phyloP scores from a whole-genome alignment of 768 basidiomycete species.

The Cystobasidium tubakii region DNA sequence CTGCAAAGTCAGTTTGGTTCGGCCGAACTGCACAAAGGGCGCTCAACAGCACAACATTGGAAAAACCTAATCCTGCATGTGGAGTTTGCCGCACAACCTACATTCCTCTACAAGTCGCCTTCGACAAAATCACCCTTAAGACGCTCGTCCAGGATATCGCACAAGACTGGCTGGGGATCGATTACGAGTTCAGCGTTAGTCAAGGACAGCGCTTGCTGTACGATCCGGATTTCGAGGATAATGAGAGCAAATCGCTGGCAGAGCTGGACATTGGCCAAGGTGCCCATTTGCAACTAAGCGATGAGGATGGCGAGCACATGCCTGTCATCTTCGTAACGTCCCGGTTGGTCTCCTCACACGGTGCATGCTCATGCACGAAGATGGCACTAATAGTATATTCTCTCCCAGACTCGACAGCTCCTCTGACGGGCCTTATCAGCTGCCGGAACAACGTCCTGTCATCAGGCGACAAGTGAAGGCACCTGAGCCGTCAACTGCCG shows the following conservation, averaged over 20 bases:
- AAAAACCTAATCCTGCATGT: constrained; percentile 68
- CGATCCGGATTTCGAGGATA: constrained; percentile 93
- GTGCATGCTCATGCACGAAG: not conserved
- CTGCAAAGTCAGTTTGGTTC: constrained; percentile 57
- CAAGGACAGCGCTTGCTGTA: constrained; percentile 79
- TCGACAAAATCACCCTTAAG: constrained; percentile 61
- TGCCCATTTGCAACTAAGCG: constrained; percentile 79
- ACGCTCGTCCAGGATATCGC: constrained; percentile 67
- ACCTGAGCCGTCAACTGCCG: not conserved
- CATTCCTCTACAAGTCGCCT: constrained; percentile 66
- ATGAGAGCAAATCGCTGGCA: constrained; percentile 69
- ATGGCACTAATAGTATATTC: not conserved
- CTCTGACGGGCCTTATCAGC: not conserved
- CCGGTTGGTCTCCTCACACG: constrained; percentile 7
- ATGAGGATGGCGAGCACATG: constrained; percentile 66
- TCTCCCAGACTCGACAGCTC: not conserved
- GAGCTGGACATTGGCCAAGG: constrained; percentile 73
- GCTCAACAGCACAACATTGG: constrained; percentile 63
- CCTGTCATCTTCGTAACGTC: constrained; percentile 39
- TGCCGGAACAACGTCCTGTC: not conserved
- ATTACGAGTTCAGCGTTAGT: constrained; percentile 66
- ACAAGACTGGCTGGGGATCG: constrained; percentile 48
- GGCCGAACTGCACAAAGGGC: constrained; percentile 74
- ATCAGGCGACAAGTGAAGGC: not conserved
- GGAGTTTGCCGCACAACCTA: constrained; percentile 84